Percentiles rank a stretch among this genome's conserved stretches.
Evolutionary conservation across 2,329 filamentous ascomycete genomes (phyloP).

Genomic region (Calonectria pauciramosa): DNA sequence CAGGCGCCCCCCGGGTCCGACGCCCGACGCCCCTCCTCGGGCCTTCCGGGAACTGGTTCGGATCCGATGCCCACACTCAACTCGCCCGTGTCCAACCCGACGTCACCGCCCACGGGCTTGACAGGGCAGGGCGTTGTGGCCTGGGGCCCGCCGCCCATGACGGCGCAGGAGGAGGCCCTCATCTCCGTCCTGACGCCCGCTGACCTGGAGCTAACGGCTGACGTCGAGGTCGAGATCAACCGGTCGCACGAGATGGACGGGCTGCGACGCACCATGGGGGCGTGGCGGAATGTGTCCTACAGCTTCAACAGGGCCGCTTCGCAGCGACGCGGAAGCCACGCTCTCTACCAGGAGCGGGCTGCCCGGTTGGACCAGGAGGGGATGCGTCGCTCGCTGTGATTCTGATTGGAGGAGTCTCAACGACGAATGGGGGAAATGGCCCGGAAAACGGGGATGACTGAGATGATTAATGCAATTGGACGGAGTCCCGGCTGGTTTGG

Average conservation of each 20-base stretch:
- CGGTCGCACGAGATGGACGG: slow-evolving; percentile 8
- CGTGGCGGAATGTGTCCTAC: slow-evolving; percentile 9
- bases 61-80: slow-evolving; percentile 6
- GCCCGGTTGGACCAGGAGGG: neutral
- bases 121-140: neutral
- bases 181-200: neutral
- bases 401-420: neutral
- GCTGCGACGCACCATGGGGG: neutral
- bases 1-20: neutral
- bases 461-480: neutral
- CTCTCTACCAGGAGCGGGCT: neutral
- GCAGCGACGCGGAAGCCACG: neutral
- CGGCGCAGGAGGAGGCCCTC: neutral
- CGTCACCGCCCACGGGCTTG: neutral
- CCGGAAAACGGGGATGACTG: neutral
- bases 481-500: neutral
- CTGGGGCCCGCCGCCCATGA: neutral
- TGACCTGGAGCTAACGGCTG: neutral
- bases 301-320: neutral
- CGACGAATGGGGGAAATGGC: neutral
- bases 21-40: neutral
- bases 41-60: neutral
- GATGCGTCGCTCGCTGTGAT: neutral
- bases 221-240: slow-evolving; percentile 2
- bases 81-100: neutral